Evolutionary conservation across 495 filamentous ascomycete genomes (phyloP).

Genomic region (Aspergillus baeticus): DNA sequence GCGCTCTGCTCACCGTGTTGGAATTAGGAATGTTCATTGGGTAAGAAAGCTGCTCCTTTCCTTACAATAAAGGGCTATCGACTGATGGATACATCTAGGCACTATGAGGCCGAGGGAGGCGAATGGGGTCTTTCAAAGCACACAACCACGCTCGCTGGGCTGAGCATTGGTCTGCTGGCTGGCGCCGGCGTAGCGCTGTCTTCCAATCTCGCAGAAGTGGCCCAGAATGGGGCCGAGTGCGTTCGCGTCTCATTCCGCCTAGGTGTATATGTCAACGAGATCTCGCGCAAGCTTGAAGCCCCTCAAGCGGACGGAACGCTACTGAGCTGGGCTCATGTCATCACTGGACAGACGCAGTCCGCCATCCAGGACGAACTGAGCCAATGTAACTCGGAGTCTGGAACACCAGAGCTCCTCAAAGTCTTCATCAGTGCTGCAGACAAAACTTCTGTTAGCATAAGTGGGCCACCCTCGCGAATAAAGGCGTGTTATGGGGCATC

Average conservation of each 20-base stretch:
- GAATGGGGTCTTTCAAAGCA: conserved; percentile 23
- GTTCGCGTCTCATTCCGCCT: conserved; percentile 36
- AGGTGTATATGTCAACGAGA: conserved; percentile 31
- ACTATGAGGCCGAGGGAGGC: conserved; percentile 18
- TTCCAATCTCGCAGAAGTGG: conserved; percentile 22
- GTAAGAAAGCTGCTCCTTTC: not conserved
- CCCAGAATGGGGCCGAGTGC: conserved; percentile 2
- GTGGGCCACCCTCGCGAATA: conserved; percentile 42
- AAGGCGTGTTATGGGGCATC: conserved; percentile 31
- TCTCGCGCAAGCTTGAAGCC: conserved; percentile 35
- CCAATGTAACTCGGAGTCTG: conserved; percentile 20
- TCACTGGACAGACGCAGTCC: conserved; percentile 28
- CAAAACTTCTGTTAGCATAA: conserved; percentile 36
- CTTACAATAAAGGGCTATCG: too few relatives aligned
- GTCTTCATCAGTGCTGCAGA: conserved; percentile 40
- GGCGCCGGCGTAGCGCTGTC: conserved; percentile 37
- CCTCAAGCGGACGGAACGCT: conserved; percentile 6
- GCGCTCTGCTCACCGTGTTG: conserved; percentile 10
- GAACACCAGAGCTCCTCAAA: conserved; percentile 21
- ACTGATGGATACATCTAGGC: conserved; percentile 8
- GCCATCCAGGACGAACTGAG: conserved; percentile 38
- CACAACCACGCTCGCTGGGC: conserved; percentile 30
- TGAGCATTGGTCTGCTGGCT: conserved; percentile 41
- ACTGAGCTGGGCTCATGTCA: conserved; percentile 43
- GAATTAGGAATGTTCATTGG: conserved; percentile 9